These are phyloP conservation scores for Pichia nanzhaoensis DNA, from an alignment of 805 yeast genomes.

Conservation along the genomic window DNA sequence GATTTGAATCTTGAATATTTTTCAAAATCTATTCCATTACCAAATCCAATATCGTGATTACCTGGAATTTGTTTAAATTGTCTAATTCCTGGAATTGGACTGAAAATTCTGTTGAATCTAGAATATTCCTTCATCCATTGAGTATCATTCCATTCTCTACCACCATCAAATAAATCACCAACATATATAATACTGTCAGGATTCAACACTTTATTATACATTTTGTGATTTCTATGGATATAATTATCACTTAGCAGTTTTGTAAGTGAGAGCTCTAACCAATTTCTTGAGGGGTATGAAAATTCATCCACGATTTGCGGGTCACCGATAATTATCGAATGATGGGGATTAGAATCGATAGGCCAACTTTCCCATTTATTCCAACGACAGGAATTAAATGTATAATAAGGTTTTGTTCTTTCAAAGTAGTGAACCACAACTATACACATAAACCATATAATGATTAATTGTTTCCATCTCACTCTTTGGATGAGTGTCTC, in stretches of 20 bases:
- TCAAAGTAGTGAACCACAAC: constrained; percentile 46
- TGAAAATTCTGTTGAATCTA: constrained; percentile 62
- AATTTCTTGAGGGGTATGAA: constrained; percentile 68
- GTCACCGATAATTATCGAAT: constrained; percentile 61
- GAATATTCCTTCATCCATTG: constrained; percentile 62
- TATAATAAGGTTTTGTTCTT: constrained; percentile 39
- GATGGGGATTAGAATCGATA: constrained; percentile 20
- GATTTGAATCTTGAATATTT: constrained; percentile 59
- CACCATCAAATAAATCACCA: constrained; percentile 95
- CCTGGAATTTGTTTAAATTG: constrained; percentile 65
- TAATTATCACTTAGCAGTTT: constrained; percentile 66
- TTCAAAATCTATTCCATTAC: constrained; percentile 53
- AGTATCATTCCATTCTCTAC: constrained; percentile 67
- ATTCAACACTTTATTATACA: constrained; percentile 56
- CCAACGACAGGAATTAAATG: constrained; percentile 55
- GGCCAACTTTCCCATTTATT: constrained; percentile 58
- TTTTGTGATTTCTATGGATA: constrained; percentile 55
- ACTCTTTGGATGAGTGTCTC: not conserved
- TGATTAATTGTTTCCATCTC: constrained; percentile 19
- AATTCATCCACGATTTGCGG: constrained; percentile 89
- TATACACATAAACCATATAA: constrained; percentile 36
- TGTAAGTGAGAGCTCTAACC: constrained; percentile 45
- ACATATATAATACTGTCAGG: constrained; percentile 76
- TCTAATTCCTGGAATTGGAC: constrained; percentile 21
- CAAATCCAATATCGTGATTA: constrained; percentile 96